Base-by-base conservation (phyloP, 768 basidiomycete species). In the Amanita rimosa region DNA sequence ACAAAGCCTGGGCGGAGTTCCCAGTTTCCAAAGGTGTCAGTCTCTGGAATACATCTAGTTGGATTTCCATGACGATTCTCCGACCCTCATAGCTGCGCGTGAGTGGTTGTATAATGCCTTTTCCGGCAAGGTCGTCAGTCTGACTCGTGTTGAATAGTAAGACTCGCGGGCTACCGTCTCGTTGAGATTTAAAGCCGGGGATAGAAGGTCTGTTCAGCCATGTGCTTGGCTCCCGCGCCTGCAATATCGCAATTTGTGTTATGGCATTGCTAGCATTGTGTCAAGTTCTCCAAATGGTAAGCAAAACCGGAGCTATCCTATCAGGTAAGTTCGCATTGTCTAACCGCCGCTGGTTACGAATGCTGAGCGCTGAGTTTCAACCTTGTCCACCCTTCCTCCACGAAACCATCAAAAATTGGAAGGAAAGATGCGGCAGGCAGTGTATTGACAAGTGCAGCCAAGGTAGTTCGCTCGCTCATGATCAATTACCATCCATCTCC, bases 11-110 rank as follows among this genome's bases (percentile, higher is more conserved):
- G 76, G 61, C 64, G 52, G 67, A 76, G 52, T 69, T 84, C 52
- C 73, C 76, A 49, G 87, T 44, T 16, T 29, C 29, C 26, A 29
- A 57, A 91, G 88, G 89, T 55, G 89, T 91, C 61, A 76, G 76
- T 72, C 75, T 91, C 16, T 91, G 88, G 89, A 92, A 91, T 63
- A 75, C 78, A 56, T 86, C 88, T 57, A 77, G 79, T 46, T 64
- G 80, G 54, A 71, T 88, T 62, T 76, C 75, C 65, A 76, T 55
- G 71, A 74, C 60, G 72, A 74, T 60, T 60, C 62, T 44, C 59
- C 60, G 46, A 57, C 68, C 50, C 69, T 82, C 41, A 70, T 81
- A 57, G 83, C 78, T 55, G 78, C 83, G 49, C 67, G 87, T 90
- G 71, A 65, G 84, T 68, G 2, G 21, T 26, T 50, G 34, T 45